Conservation (phyloP, 2,329 filamentous ascomycete species). For the Diplodia seriata region DNA sequence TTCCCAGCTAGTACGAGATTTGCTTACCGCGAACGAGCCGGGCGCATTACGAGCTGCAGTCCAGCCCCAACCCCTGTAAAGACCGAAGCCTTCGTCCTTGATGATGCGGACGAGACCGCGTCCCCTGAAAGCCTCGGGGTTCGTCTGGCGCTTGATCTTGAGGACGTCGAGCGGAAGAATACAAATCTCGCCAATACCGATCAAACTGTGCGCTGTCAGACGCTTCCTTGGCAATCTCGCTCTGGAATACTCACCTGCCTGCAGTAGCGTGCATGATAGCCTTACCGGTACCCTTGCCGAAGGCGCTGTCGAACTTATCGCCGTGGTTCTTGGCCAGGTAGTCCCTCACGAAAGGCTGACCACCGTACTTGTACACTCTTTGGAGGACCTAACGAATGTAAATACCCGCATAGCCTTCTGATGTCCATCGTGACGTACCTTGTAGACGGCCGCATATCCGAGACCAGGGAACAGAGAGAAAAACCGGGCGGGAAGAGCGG, state of each 20-base stretch:
- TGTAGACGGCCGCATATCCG: conserved; percentile 97
- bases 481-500: conserved; percentile 77
- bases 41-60: conserved; percentile 96
- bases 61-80: conserved; percentile 98
- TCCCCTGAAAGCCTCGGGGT: conserved; percentile 96
- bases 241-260: conserved; percentile 68
- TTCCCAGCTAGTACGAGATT: not conserved
- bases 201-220: conserved; percentile 64
- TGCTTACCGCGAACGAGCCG: conserved; percentile 87
- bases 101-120: conserved; percentile 90
- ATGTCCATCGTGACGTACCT: conserved; percentile 59
- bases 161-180: conserved; percentile 94
- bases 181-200: conserved; percentile 97
- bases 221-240: not conserved
- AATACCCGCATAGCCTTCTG: not conserved
- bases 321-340: conserved; percentile 83
- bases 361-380: conserved; percentile 98
- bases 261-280: conserved; percentile 97
- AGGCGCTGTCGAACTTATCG: conserved; percentile 82
- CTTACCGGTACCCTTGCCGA: conserved; percentile 97
- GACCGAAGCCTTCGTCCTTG: conserved; percentile 88
- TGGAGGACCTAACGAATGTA: conserved; percentile 72
- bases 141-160: conserved; percentile 99
- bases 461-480: conserved; percentile 95
- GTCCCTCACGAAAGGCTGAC: conserved; percentile 93